These are phyloP conservation scores for Salix viminalis DNA, from an alignment of 345 rosid species.

Conservation along the genomic window DNA sequence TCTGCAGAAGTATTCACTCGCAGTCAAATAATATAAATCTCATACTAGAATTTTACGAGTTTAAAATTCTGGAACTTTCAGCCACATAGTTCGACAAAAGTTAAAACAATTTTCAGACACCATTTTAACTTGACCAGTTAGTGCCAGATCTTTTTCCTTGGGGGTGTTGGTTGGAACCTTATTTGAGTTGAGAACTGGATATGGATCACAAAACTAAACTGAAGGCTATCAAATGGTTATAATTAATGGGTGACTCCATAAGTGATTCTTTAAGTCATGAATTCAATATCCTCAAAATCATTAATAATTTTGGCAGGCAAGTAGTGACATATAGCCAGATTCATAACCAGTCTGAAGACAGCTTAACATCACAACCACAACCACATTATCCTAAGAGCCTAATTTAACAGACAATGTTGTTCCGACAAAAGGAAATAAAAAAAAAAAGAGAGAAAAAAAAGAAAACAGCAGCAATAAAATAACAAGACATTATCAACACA, in stretches of 20 bases:
- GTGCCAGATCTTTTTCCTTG: neutral
- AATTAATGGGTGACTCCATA: neutral
- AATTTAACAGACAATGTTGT: neutral
- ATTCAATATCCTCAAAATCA: neutral
- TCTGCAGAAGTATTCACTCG: slow-evolving; percentile 37
- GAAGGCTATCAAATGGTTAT: neutral
- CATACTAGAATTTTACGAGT: neutral
- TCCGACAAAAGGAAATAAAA: neutral
- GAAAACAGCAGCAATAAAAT: neutral
- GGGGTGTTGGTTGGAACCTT: neutral
- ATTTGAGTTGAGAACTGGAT: too few relatives aligned
- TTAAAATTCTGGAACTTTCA: neutral
- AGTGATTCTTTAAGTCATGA: neutral
- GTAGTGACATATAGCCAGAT: neutral
- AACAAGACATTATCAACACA: neutral
- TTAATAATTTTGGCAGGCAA: neutral
- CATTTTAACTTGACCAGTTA: neutral
- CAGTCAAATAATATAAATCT: slow-evolving; percentile 8
- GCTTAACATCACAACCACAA: neutral
- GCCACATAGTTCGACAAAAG: neutral
- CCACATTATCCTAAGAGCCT: neutral
- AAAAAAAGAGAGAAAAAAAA: neutral
- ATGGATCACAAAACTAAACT: neutral
- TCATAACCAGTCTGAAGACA: neutral
- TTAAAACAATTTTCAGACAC: neutral